Evolutionary conservation across 73 alveolate genomes (phyloP).

Genomic region (Symbiodinium natans): DNA sequence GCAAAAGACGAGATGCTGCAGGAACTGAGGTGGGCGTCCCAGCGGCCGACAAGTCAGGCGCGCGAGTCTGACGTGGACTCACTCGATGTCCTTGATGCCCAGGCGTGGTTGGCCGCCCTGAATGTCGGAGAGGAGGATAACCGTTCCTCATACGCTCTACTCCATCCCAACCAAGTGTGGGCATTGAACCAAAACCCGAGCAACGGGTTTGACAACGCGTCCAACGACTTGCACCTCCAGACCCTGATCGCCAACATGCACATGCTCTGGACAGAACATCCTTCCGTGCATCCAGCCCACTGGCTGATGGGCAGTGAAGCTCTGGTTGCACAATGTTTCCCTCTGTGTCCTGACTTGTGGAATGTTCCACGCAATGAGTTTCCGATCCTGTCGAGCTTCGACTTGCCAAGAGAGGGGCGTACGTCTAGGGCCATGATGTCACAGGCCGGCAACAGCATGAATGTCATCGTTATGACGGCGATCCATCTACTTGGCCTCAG

Average conservation of each 20-base stretch:
- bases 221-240: not conserved
- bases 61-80: not conserved
- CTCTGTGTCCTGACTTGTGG: not conserved
- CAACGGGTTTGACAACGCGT: not conserved
- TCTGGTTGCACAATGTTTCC: not conserved
- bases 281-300: not conserved
- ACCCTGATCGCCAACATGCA: slow-evolving; percentile 25
- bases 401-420: not conserved
- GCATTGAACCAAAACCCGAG: slow-evolving; percentile 18
- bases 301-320: slow-evolving; percentile 23
- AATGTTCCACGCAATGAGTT: not conserved
- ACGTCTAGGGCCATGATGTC: not conserved
- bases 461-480: not conserved
- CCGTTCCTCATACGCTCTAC: not conserved
- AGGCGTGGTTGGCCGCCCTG: not conserved
- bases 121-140: not conserved
- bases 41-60: not conserved
- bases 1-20: not conserved
- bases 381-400: not conserved
- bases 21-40: not conserved
- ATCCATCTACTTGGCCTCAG: not conserved
- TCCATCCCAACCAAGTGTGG: not conserved
- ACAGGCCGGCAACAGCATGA: slow-evolving; percentile 42
- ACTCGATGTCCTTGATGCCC: not conserved
- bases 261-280: slow-evolving; percentile 11